Conservation (phyloP, 139 green algal genomes). For the Mychonastes homosphaera region DNA sequence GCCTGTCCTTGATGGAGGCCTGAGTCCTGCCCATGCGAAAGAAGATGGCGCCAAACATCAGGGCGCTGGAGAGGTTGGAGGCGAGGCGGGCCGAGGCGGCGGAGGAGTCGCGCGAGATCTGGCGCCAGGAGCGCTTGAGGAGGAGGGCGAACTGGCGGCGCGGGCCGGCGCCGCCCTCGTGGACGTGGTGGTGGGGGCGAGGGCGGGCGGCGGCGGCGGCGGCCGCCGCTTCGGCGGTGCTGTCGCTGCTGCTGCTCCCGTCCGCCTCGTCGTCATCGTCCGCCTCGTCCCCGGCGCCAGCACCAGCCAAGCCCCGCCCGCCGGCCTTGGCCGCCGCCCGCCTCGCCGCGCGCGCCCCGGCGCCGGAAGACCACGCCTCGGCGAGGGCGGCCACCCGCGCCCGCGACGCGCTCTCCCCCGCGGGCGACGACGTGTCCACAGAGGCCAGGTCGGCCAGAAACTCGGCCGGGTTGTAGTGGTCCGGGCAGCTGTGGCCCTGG, state of each 20-base stretch:
- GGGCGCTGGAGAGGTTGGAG: constrained; percentile 63
- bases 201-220: neutral
- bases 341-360: too few species aligned
- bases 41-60: constrained; percentile 91
- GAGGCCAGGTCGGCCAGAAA: constrained; percentile 84
- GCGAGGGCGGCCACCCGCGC: constrained; percentile 26
- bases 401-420: constrained; percentile 33
- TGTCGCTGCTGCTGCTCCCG: too few species aligned
- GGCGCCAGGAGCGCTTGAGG: constrained; percentile 27
- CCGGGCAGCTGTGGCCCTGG: constrained; percentile 62
- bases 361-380: neutral
- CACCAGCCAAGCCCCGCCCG: too few species aligned
- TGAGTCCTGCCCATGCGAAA: constrained; percentile 61
- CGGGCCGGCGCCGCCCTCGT: too few species aligned
- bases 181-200: neutral
- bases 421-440: constrained; percentile 52
- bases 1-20: constrained; percentile 70
- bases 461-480: constrained; percentile 74
- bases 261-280: too few species aligned
- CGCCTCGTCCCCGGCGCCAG: too few species aligned
- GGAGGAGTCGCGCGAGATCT: constrained; percentile 64
- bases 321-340: too few species aligned
- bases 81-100: constrained; percentile 59
- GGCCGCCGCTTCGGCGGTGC: too few species aligned
- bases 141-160: constrained; percentile 29